These are phyloP conservation scores for Vigna hirtella DNA, from an alignment of 306 rosid genomes.

Conservation along the genomic window DNA sequence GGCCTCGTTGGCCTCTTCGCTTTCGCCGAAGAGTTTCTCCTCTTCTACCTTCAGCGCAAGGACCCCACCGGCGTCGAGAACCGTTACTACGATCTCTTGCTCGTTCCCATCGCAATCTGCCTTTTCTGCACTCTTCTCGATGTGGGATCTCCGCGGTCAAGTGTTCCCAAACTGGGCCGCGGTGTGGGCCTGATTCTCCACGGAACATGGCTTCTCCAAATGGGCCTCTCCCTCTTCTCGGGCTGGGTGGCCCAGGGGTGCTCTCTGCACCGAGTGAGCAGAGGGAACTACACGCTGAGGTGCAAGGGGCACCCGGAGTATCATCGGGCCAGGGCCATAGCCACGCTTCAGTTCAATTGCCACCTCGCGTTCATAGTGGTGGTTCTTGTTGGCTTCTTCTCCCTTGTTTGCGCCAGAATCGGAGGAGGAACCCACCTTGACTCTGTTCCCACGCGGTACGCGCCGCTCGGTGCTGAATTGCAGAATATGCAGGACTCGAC, in stretches of 20 bases:
- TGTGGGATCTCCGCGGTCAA: constrained; percentile 53
- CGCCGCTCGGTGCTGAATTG: constrained; percentile 67
- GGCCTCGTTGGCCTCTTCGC: constrained; percentile 63
- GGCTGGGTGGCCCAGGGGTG: constrained; percentile 71
- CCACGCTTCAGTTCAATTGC: constrained; percentile 94
- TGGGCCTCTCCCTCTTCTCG: constrained; percentile 74
- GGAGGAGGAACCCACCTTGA: constrained; percentile 32
- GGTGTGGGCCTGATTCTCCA: constrained; percentile 75
- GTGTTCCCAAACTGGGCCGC: constrained; percentile 60
- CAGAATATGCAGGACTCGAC: constrained; percentile 48
- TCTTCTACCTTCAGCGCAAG: constrained; percentile 79
- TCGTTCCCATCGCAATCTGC: constrained; percentile 70
- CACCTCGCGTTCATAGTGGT: constrained; percentile 78
- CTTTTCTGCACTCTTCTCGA: constrained; percentile 60
- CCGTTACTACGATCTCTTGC: constrained; percentile 74
- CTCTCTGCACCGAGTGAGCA: constrained; percentile 58
- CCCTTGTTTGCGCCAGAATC: constrained; percentile 42
- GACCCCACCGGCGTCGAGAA: constrained; percentile 76
- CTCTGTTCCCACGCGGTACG: constrained; percentile 40
- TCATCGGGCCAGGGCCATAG: constrained; percentile 91
- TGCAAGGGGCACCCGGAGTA: constrained; percentile 79
- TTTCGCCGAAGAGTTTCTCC: constrained; percentile 71
- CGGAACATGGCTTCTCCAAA: constrained; percentile 86
- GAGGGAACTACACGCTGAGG: constrained; percentile 74
- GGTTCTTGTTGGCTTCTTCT: constrained; percentile 52